Evolutionary conservation across 305 asterid genomes (phyloP).

Genomic region (Nicotiana rustica): DNA sequence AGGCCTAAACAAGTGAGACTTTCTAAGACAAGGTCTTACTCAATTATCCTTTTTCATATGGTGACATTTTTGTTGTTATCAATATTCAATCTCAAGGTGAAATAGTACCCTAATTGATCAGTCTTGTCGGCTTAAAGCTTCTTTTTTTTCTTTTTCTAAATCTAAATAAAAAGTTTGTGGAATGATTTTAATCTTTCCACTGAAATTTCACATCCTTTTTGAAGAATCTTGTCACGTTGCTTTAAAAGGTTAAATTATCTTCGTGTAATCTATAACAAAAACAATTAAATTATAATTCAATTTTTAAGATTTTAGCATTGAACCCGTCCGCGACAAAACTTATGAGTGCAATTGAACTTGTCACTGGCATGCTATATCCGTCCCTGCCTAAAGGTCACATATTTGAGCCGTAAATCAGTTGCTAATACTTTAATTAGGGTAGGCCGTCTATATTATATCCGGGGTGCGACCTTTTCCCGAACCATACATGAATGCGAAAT

Average conservation of each 20-base stretch:
- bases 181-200: background rate
- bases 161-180: background rate
- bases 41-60: slow-evolving; percentile 16
- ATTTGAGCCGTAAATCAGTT: too few relatives aligned
- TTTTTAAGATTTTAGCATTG: too few relatives aligned
- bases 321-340: accelerated
- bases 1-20: background rate
- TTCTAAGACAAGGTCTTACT: background rate
- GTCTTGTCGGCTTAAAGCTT: slow-evolving; percentile 29
- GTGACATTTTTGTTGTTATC: slow-evolving; percentile 12
- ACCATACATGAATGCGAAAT: too few relatives aligned
- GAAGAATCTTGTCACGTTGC: slow-evolving; percentile 18
- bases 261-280: too few relatives aligned
- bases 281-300: too few relatives aligned
- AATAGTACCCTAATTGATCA: slow-evolving; percentile 22
- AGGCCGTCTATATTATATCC: too few relatives aligned
- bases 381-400: too few relatives aligned
- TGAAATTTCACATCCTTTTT: background rate
- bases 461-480: too few relatives aligned
- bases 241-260: background rate
- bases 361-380: too few relatives aligned
- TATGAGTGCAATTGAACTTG: too few relatives aligned
- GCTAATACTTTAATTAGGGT: too few relatives aligned
- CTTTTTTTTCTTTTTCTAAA: slow-evolving; percentile 5
- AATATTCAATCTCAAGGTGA: slow-evolving; percentile 21